These are phyloP conservation scores for Phialocephala subalpina DNA, from an alignment of 2,329 filamentous ascomycete species.

Conservation along the genomic window DNA sequence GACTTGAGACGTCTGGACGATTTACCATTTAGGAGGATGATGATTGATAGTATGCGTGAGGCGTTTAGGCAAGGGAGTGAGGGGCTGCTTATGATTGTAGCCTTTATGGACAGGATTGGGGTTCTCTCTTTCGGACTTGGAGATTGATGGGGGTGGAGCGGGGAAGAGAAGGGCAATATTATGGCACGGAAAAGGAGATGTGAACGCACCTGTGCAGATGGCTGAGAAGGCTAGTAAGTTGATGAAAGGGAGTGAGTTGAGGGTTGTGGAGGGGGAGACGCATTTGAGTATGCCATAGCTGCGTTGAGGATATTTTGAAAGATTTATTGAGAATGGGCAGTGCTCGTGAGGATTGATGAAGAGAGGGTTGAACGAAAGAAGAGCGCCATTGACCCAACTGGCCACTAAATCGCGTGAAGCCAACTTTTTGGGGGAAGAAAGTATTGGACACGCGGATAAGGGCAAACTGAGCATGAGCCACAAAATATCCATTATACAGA, in stretches of 20 bases:
- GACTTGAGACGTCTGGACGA: conserved; percentile 27
- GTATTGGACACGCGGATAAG: no score
- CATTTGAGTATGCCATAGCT: conserved; percentile 30
- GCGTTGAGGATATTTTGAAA: conserved; percentile 17
- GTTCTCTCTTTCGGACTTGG: conserved; percentile 35
- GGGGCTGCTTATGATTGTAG: conserved; percentile 23
- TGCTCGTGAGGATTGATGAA: no score
- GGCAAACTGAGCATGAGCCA: no score
- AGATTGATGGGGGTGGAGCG: conserved; percentile 24
- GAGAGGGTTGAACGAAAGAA: no score
- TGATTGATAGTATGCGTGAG: conserved; percentile 25
- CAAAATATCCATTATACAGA: neutral
- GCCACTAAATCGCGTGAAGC: no score
- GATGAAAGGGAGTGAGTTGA: conserved; percentile 22
- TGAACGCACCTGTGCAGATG: conserved; percentile 23
- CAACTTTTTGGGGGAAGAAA: no score
- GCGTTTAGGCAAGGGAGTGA: conserved; percentile 24
- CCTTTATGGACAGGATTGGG: conserved; percentile 15
- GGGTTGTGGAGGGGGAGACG: conserved; percentile 22
- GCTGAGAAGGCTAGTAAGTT: conserved; percentile 18
- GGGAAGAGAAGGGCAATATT: conserved; percentile 18
- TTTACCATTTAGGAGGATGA: conserved; percentile 4
- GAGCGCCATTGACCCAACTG: no score
- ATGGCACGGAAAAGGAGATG: conserved; percentile 28
- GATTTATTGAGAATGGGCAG: neutral